Conservation (phyloP, 1,284 basidiomycete genomes). For the Austroboletus niveus region DNA sequence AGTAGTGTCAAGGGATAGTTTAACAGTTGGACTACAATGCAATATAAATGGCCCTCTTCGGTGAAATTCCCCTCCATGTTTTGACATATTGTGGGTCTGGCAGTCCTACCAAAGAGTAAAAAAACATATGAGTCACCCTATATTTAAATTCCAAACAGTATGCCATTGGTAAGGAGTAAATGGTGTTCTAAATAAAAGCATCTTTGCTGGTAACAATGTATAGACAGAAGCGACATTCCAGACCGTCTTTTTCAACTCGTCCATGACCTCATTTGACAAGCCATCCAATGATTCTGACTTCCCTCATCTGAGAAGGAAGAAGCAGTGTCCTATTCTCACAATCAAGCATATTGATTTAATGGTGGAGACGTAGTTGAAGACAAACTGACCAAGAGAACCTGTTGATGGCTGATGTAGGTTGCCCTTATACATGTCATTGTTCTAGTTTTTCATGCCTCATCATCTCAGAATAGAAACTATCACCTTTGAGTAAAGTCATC, state of each 20-base stretch:
- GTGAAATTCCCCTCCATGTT: too few relatives aligned
- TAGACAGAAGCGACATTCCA: constrained; percentile 97
- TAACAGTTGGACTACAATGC: too few relatives aligned
- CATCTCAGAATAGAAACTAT: constrained; percentile 66
- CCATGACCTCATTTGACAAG: constrained; percentile 91
- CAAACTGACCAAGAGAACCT: constrained; percentile 75
- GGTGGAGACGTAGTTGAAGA: constrained; percentile 98
- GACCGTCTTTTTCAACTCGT: constrained; percentile 89
- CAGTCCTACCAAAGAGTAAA: too few relatives aligned
- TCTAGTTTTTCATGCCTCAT: constrained; percentile 9
- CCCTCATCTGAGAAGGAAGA: constrained; percentile 58
- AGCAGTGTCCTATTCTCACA: constrained; percentile 72
- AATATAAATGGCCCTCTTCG: too few relatives aligned
- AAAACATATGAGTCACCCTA: too few relatives aligned
- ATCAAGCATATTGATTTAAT: constrained; percentile 95
- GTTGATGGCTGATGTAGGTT: constrained; percentile 62
- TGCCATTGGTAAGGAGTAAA: too few relatives aligned
- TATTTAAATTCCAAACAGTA: too few relatives aligned
- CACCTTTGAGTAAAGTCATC: constrained; percentile 76
- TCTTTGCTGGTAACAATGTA: constrained; percentile 88
- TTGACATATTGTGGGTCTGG: too few relatives aligned
- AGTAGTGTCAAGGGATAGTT: too few relatives aligned
- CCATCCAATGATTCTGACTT: constrained; percentile 89
- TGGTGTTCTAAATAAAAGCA: constrained; percentile 34
- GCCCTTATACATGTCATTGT: neutral